phyloP scores from a whole-genome alignment of 1,284 basidiomycete genomes.

The Ustilago cynodontis region DNA sequence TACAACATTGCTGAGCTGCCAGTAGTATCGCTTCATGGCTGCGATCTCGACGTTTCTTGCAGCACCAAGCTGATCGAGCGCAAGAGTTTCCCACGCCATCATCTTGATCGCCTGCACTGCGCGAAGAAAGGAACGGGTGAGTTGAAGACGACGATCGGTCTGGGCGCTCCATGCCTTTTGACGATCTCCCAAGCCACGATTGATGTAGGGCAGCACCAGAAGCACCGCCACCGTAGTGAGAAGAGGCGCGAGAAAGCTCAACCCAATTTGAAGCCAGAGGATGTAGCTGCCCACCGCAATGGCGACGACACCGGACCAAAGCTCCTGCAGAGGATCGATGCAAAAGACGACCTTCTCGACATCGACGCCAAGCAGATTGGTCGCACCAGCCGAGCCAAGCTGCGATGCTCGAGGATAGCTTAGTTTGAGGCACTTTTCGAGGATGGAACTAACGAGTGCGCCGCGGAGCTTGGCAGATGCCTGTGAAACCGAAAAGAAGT shows the following conservation, averaged over 20 bases:
- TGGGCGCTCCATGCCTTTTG: slow-evolving; percentile 52
- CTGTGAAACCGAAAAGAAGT: slow-evolving; percentile 44
- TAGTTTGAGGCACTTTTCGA: slow-evolving; percentile 52
- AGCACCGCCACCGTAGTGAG: slow-evolving; percentile 37
- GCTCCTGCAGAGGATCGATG: slow-evolving; percentile 42
- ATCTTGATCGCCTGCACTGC: slow-evolving; percentile 62
- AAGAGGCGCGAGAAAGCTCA: slow-evolving; percentile 54
- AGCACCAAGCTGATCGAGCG: too few species aligned
- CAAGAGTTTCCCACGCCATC: slow-evolving; percentile 29
- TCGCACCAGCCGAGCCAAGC: slow-evolving; percentile 49
- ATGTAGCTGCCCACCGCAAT: slow-evolving; percentile 56
- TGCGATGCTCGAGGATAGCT: slow-evolving; percentile 45
- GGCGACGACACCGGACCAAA: slow-evolving; percentile 55
- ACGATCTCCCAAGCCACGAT: slow-evolving; percentile 33
- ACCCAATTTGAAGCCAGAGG: slow-evolving; percentile 52
- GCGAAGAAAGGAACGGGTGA: slow-evolving; percentile 37
- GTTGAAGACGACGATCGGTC: slow-evolving; percentile 56
- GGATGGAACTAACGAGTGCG: slow-evolving; percentile 54
- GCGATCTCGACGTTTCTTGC: too few species aligned
- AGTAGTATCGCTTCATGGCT: too few species aligned
- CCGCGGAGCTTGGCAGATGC: slow-evolving; percentile 50
- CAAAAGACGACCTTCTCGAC: slow-evolving; percentile 55
- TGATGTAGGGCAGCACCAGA: slow-evolving; percentile 36
- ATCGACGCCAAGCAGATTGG: slow-evolving; percentile 62
- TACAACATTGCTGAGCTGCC: slow-evolving; percentile 34